Conservation (phyloP, 352 stramenopile genomes). For the Globisporangium irregulare region DNA sequence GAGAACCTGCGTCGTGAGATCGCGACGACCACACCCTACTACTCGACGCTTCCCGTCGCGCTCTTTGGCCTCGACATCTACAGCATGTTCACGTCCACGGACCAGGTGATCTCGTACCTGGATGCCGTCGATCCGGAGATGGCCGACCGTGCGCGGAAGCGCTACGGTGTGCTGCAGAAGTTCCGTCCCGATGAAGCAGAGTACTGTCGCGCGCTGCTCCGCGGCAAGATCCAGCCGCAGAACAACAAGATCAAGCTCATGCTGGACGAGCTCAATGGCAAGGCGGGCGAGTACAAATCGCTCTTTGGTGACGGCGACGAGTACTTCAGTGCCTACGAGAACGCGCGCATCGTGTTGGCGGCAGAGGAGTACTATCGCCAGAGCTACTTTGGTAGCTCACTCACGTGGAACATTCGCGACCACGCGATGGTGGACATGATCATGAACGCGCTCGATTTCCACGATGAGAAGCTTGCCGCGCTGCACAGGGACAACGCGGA, state of each 20-base stretch:
- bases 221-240: constrained; percentile 21
- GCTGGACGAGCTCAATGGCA: constrained; percentile 23
- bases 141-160: constrained; percentile 23
- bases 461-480: constrained; percentile 29
- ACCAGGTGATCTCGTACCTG: constrained; percentile 32
- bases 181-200: constrained; percentile 29
- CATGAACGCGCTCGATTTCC: constrained; percentile 24
- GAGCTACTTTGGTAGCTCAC: constrained; percentile 23
- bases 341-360: constrained; percentile 27
- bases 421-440: constrained; percentile 31
- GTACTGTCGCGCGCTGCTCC: constrained; percentile 23
- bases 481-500: constrained; percentile 3
- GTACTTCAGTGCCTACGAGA: constrained; percentile 36
- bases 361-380: constrained; percentile 37
- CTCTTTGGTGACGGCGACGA: constrained; percentile 32
- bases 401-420: constrained; percentile 37
- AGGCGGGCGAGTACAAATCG: constrained; percentile 27
- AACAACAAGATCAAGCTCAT: constrained; percentile 25
- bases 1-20: constrained; percentile 24
- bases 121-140: constrained; percentile 26
- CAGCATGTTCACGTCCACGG: constrained; percentile 34
- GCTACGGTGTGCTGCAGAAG: constrained; percentile 22
- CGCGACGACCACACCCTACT: background rate
- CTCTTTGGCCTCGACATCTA: constrained; percentile 37
- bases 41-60: constrained; percentile 20